These are phyloP conservation scores for Chrysochromulina tobinii DNA, from an alignment of 78 protist genomes.

Conservation along the genomic window DNA sequence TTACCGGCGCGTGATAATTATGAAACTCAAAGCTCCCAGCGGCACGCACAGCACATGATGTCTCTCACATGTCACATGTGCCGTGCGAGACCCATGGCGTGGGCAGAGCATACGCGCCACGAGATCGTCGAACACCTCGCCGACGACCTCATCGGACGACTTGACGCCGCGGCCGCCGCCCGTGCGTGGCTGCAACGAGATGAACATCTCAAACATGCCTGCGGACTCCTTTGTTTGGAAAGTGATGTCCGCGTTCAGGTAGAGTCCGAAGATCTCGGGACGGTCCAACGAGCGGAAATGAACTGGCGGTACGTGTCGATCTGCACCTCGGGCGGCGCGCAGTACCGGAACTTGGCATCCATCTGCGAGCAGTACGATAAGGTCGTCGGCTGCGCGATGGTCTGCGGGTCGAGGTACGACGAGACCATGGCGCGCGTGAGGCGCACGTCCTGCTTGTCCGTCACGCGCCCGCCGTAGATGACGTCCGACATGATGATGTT, in stretches of 20 bases:
- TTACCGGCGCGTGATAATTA: no score
- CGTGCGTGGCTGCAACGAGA: conserved; percentile 55
- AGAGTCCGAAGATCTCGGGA: conserved; percentile 66
- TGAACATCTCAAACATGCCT: conserved; percentile 25
- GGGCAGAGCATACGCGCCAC: background rate
- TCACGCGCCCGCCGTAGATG: conserved; percentile 68
- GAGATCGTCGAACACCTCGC: background rate
- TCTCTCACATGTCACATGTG: no score
- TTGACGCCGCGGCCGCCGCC: conserved; percentile 22
- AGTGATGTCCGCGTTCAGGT: conserved; percentile 67
- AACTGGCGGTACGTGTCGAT: background rate
- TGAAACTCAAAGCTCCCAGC: no score
- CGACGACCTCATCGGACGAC: conserved; percentile 41
- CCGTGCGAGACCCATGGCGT: no score
- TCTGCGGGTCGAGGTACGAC: background rate
- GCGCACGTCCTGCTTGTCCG: conserved; percentile 56
- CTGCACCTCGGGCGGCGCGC: background rate
- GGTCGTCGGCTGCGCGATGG: background rate
- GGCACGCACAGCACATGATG: no score
- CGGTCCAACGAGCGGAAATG: conserved; percentile 36
- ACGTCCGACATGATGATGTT: conserved; percentile 24
- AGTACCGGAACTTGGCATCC: conserved; percentile 6
- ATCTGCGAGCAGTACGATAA: background rate
- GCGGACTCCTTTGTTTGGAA: conserved; percentile 56
- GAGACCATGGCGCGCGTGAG: conserved; percentile 21